Conservation (phyloP, 768 basidiomycete species). For the Strobilomyces confusus region DNA sequence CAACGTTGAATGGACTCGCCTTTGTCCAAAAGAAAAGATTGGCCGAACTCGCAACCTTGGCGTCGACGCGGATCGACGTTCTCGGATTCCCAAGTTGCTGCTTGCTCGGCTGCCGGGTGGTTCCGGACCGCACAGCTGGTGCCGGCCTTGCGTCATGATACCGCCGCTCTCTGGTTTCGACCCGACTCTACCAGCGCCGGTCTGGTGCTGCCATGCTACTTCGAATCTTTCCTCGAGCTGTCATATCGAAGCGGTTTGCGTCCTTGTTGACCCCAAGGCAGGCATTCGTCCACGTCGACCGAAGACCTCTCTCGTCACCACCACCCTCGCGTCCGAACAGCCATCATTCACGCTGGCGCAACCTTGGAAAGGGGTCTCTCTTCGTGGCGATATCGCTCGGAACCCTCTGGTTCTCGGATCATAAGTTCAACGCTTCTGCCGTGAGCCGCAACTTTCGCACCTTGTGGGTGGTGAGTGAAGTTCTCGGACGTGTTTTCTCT, state of each 20-base stretch:
- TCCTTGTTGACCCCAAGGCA: neutral
- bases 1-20: too few species aligned
- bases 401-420: slow-evolving; percentile 37
- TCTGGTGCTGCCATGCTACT: neutral
- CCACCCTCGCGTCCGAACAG: neutral
- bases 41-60: too few species aligned
- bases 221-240: neutral
- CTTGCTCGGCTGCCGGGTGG: neutral
- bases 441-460: slow-evolving; percentile 45
- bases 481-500: neutral
- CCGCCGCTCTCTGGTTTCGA: neutral
- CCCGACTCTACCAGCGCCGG: too few species aligned
- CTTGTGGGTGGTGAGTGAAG: slow-evolving; percentile 42
- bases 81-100: too few species aligned
- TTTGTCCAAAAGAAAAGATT: too few species aligned
- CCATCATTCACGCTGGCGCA: slow-evolving; percentile 7
- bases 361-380: slow-evolving; percentile 17
- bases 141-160: neutral
- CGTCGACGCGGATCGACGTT: too few species aligned
- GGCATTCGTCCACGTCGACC: neutral
- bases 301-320: slow-evolving; percentile 1
- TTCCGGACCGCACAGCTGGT: neutral
- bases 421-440: slow-evolving; percentile 47
- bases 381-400: slow-evolving; percentile 28
- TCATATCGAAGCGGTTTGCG: neutral